Percentiles rank a stretch among this genome's conserved stretches.
Conservation (phyloP, 2,329 filamentous ascomycete species). For the Aureobasidium sp. region DNA sequence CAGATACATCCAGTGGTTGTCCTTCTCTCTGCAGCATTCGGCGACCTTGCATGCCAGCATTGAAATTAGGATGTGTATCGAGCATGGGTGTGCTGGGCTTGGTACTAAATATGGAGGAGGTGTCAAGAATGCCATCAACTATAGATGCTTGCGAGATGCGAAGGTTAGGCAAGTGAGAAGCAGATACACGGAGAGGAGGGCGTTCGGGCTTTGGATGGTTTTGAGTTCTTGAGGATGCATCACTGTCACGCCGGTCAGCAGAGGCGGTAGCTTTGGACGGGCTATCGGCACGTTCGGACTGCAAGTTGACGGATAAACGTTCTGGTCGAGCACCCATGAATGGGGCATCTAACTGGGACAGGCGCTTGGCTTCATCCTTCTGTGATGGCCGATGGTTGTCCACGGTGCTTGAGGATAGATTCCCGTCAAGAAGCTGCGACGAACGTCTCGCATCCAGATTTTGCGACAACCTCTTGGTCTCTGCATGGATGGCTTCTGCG, state of each 20-base stretch:
- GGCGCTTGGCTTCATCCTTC: neutral
- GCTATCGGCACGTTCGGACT: neutral
- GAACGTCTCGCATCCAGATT: neutral
- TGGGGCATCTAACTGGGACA: constrained; percentile 8
- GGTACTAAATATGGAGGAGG: neutral
- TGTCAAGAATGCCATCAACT: constrained; percentile 13
- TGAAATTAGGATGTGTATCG: constrained; percentile 13
- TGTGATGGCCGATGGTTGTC: neutral
- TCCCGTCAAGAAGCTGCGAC: neutral
- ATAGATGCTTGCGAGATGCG: constrained; percentile 37
- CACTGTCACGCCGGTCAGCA: neutral
- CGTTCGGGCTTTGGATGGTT: neutral
- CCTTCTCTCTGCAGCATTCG: neutral
- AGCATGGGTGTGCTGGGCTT: neutral
- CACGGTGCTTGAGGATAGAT: neutral
- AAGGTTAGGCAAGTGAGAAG: constrained; percentile 40
- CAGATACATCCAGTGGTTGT: neutral
- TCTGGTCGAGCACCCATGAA: constrained; percentile 6
- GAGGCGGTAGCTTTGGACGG: neutral
- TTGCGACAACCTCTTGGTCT: neutral
- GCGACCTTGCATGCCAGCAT: constrained; percentile 8
- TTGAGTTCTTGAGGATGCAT: neutral
- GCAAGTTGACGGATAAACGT: neutral
- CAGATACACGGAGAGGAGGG: constrained; percentile 33
- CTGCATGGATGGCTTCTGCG: neutral